A percentile compares a stretch with the other conserved stretches of the same genome.
These are phyloP conservation scores for Tulasnella sp. DNA, from an alignment of 768 basidiomycete genomes.

Conservation along the genomic window DNA sequence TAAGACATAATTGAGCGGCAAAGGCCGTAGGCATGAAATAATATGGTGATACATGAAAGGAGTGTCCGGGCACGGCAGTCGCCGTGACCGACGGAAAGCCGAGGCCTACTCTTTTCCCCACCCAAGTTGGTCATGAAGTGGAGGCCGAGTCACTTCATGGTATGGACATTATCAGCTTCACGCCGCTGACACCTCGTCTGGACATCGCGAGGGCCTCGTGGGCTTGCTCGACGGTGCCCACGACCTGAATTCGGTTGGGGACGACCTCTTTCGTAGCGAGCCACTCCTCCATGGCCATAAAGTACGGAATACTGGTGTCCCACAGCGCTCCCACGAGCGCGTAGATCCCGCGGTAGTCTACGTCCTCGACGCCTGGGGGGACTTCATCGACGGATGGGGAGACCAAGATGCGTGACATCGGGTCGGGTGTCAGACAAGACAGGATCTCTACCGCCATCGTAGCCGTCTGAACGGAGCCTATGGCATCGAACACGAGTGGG, in stretches of 20 bases:
- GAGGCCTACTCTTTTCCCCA: neutral
- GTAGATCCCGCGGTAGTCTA: constrained; percentile 17
- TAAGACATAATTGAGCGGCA: constrained; percentile 1
- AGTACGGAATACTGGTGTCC: constrained; percentile 9
- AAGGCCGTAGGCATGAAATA: neutral
- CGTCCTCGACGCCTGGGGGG: neutral
- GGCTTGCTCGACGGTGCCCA: constrained; percentile 3
- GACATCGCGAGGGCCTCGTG: constrained; percentile 11
- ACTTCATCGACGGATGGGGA: constrained; percentile 4
- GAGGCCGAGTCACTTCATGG: neutral
- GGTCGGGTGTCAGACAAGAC: constrained; percentile 5
- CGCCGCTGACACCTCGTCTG: constrained; percentile 7
- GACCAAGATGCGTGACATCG: constrained; percentile 3
- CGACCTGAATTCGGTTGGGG: neutral
- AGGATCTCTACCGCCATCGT: neutral
- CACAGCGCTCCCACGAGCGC: constrained; percentile 16
- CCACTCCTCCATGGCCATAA: constrained; percentile 11
- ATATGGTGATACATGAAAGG: neutral
- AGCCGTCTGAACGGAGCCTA: neutral
- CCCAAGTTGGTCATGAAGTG: neutral
- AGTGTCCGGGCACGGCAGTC: neutral
- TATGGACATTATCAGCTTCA: constrained; percentile 4
- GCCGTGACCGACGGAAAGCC: constrained; percentile 1
- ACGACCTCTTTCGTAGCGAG: neutral
- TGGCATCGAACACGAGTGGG: constrained; percentile 16